Conservation (phyloP, 2,329 filamentous ascomycete species). For the Microcera coccophila region DNA sequence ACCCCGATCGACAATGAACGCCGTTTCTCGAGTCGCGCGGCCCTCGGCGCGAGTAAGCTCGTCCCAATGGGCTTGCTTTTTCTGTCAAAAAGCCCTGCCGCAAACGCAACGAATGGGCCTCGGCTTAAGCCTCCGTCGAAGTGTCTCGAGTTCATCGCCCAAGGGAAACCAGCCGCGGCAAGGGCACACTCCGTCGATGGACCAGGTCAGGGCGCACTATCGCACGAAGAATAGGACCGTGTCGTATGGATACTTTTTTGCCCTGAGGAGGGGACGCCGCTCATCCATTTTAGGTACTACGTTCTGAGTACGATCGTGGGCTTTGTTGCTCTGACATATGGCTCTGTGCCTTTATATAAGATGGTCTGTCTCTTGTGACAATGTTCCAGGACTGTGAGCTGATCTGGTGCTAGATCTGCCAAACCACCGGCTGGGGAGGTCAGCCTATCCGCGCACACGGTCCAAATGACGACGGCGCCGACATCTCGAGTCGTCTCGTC, state of each 20-base stretch:
- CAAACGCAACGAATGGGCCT: slow-evolving; percentile 21
- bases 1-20: slow-evolving; percentile 37
- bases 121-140: slow-evolving; percentile 28
- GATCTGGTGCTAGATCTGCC: slow-evolving; percentile 59
- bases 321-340: slow-evolving; percentile 76
- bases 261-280: slow-evolving; percentile 1
- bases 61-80: slow-evolving; percentile 36
- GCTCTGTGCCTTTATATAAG: slow-evolving; percentile 82
- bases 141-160: slow-evolving; percentile 29
- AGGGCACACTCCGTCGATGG: slow-evolving; percentile 47
- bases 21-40: slow-evolving; percentile 35
- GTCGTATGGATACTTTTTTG: slow-evolving; percentile 28
- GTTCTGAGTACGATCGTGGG: slow-evolving; percentile 72
- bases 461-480: slow-evolving; percentile 46
- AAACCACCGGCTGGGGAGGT: slow-evolving; percentile 86
- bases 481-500: slow-evolving; percentile 71
- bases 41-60: slow-evolving; percentile 24
- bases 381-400: too few species aligned
- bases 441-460: slow-evolving; percentile 81
- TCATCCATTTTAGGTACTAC: slow-evolving; percentile 56
- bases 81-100: slow-evolving; percentile 35
- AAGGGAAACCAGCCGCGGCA: slow-evolving; percentile 20
- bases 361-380: slow-evolving; percentile 52
- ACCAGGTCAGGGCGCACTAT: slow-evolving; percentile 61
- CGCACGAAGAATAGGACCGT: slow-evolving; percentile 63